A percentile compares a stretch with the other conserved stretches of the same genome.
phyloP scores from a whole-genome alignment of 2,329 filamentous ascomycete species.

The Verticillium nubilum region DNA sequence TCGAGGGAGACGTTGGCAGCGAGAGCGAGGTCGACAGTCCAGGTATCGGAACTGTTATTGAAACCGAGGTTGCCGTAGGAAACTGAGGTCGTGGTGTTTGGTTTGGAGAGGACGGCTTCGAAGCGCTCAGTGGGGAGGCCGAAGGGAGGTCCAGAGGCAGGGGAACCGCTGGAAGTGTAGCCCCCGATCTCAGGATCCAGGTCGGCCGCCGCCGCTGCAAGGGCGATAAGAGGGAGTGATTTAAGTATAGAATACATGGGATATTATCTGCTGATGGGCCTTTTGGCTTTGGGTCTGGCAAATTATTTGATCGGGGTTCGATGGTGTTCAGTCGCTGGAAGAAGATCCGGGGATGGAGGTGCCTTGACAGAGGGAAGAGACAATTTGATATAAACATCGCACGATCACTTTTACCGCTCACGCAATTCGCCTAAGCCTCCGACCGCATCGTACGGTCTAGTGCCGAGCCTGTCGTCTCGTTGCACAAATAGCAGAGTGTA shows the following conservation, averaged over 20 bases:
- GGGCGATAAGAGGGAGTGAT: background rate
- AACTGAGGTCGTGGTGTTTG: background rate
- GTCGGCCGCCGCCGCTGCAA: background rate
- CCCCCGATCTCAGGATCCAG: background rate
- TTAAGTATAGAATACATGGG: background rate
- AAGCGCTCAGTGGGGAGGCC: background rate
- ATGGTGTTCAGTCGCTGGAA: too few relatives aligned
- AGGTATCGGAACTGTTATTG: background rate
- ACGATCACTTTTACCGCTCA: background rate
- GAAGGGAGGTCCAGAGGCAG: background rate
- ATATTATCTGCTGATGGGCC: background rate
- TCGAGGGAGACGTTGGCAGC: background rate
- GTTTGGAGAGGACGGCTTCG: background rate
- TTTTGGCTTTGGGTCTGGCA: too few relatives aligned
- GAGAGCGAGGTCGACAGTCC: background rate
- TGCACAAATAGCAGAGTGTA: background rate
- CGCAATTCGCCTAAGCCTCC: background rate
- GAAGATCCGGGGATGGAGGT: too few relatives aligned
- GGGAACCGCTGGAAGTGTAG: background rate
- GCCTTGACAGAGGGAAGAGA: too few relatives aligned
- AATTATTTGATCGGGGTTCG: too few relatives aligned
- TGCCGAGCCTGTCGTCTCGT: background rate
- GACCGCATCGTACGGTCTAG: background rate
- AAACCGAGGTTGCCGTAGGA: background rate
- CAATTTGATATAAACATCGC: too few relatives aligned